phyloP scores from a whole-genome alignment of 495 filamentous ascomycete genomes.

The Penicillium ochrochloron region DNA sequence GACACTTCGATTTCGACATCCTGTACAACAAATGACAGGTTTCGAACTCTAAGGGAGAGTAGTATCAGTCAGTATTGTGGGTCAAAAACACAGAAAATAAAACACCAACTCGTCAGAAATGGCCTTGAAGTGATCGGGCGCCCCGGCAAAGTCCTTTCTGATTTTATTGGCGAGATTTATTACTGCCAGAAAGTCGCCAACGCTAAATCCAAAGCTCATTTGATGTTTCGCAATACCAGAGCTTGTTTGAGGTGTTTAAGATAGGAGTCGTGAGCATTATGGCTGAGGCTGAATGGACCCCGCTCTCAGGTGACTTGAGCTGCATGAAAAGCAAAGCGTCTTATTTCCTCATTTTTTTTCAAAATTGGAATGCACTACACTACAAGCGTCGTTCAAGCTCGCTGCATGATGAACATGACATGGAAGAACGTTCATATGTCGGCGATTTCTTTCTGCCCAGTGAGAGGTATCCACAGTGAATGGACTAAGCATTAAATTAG shows the following conservation, averaged over 20 bases:
- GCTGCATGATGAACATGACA: no score
- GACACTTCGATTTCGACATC: background rate
- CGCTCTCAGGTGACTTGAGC: background rate
- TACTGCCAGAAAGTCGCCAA: background rate
- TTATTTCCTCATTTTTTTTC: no score
- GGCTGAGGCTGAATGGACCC: background rate
- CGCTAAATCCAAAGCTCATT: background rate
- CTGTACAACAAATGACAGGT: background rate
- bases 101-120: background rate
- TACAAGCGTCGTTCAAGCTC: no score
- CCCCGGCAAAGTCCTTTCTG: background rate
- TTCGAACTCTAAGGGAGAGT: background rate
- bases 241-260: background rate
- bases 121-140: background rate
- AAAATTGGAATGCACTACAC: no score
- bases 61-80: background rate
- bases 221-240: background rate
- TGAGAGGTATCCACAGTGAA: no score
- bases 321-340: background rate
- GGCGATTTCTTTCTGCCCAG: no score
- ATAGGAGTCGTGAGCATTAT: background rate
- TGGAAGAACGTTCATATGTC: no score
- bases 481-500: no score
- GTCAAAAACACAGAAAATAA: background rate
- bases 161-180: background rate